Percentiles rank a stretch among this genome's conserved stretches.
phyloP scores from a whole-genome alignment of 2,329 filamentous ascomycete genomes.

The Penicillium sp. region DNA sequence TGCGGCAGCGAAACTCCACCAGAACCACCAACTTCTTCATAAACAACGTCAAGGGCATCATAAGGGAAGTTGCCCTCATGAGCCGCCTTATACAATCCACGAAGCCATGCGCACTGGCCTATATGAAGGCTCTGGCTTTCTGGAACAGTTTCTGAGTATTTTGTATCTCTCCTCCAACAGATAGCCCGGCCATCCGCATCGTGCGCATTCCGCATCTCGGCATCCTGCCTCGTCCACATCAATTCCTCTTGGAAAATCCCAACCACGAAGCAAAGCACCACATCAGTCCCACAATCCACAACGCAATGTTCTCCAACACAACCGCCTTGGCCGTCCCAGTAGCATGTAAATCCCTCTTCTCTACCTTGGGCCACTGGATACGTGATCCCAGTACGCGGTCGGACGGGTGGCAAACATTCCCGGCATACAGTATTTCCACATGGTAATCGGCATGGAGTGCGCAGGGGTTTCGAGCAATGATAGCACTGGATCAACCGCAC shows the following conservation, averaged over 20 bases:
- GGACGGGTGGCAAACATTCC: slow-evolving; percentile 67
- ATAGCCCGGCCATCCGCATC: slow-evolving; percentile 33
- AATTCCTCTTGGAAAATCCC: slow-evolving; percentile 52
- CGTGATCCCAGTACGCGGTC: slow-evolving; percentile 68
- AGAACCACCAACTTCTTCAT: slow-evolving; percentile 28
- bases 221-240: slow-evolving; percentile 6
- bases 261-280: slow-evolving; percentile 72
- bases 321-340: slow-evolving; percentile 46
- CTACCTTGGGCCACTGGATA: slow-evolving; percentile 71
- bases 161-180: slow-evolving; percentile 24
- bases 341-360: slow-evolving; percentile 71
- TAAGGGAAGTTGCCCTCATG: slow-evolving; percentile 60
- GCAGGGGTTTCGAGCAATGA: slow-evolving; percentile 68
- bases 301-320: slow-evolving; percentile 72
- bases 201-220: background rate
- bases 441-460: slow-evolving; percentile 71
- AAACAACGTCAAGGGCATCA: slow-evolving; percentile 55
- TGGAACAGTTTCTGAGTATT: slow-evolving; percentile 2
- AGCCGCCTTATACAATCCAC: slow-evolving; percentile 67
- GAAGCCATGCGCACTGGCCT: slow-evolving; percentile 38
- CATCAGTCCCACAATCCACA: slow-evolving; percentile 75
- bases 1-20: background rate
- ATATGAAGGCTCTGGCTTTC: slow-evolving; percentile 8
- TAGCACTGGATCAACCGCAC: slow-evolving; percentile 77
- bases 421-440: slow-evolving; percentile 80